Percentiles rank a stretch among this genome's conserved stretches.
These are phyloP conservation scores for Fusarium sororula DNA, from an alignment of 2,329 filamentous ascomycete species.

Conservation along the genomic window DNA sequence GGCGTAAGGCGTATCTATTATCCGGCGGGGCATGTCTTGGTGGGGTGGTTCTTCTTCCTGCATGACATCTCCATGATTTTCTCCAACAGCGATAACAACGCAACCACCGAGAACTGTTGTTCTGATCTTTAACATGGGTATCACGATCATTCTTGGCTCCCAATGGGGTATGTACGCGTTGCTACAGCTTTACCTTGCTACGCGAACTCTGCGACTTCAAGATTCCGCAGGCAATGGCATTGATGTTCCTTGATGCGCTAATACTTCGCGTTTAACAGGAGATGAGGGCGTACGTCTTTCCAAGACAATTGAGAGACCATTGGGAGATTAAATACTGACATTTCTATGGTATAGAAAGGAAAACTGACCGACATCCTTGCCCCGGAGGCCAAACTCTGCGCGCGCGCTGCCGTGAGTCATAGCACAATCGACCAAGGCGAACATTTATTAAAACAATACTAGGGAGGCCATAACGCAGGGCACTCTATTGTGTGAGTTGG, in stretches of 20 bases:
- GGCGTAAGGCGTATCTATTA: neutral
- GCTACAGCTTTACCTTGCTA: slow-evolving; percentile 15
- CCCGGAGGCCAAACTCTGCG: neutral
- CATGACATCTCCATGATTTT: neutral
- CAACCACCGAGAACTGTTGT: neutral
- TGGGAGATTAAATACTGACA: rapidly evolving
- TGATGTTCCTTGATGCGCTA: neutral
- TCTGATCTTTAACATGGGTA: neutral
- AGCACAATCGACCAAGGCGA: neutral
- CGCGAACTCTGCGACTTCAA: slow-evolving; percentile 31
- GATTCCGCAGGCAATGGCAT: neutral
- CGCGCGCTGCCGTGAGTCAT: neutral
- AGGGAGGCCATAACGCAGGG: neutral
- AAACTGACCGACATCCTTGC: neutral
- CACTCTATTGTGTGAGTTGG: neutral
- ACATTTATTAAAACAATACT: neutral
- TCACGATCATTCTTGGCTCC: slow-evolving; percentile 48
- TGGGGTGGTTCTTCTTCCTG: neutral
- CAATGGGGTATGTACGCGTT: slow-evolving; percentile 50
- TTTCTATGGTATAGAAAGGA: neutral
- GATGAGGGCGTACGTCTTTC: neutral
- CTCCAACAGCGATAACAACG: neutral
- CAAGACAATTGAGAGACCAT: neutral
- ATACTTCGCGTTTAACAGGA: neutral
- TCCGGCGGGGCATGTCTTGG: neutral